Evolutionary conservation across 1,139 yeast species (phyloP).

Genomic region (Protomyces pachydermus): DNA sequence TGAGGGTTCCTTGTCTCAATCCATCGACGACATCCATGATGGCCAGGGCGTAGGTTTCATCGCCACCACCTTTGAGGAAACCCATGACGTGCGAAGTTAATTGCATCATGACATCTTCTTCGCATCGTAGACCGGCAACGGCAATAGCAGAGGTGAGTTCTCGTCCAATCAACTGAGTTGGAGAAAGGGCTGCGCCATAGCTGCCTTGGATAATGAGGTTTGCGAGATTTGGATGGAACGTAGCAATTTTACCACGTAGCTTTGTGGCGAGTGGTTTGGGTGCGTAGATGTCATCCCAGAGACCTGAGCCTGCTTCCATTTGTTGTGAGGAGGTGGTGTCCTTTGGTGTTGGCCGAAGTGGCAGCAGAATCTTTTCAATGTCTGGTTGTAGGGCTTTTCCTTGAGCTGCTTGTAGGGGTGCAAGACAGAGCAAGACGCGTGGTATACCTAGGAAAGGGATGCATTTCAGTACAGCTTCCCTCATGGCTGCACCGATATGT

Average conservation of each 20-base stretch:
- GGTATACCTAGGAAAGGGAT: slow-evolving; percentile 24
- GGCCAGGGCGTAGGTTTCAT: slow-evolving; percentile 10
- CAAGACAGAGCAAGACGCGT: slow-evolving; percentile 19
- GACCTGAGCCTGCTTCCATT: slow-evolving; percentile 4
- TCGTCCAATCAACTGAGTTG: slow-evolving; percentile 8
- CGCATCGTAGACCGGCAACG: slow-evolving; percentile 19
- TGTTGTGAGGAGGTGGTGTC: neutral
- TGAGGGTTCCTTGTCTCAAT: neutral
- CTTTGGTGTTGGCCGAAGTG: slow-evolving; percentile 1
- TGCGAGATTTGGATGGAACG: slow-evolving; percentile 16
- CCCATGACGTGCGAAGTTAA: slow-evolving; percentile 25
- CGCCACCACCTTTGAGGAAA: slow-evolving; percentile 19
- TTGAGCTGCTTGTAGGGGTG: slow-evolving; percentile 9
- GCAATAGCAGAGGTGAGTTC: slow-evolving; percentile 23
- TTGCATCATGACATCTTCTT: slow-evolving; percentile 22
- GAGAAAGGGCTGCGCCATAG: slow-evolving; percentile 20
- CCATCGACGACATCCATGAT: slow-evolving; percentile 25
- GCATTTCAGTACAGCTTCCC: slow-evolving; percentile 20
- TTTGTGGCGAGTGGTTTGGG: slow-evolving; percentile 6
- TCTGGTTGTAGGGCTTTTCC: neutral
- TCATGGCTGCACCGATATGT: slow-evolving; percentile 9
- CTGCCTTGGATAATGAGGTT: slow-evolving; percentile 13
- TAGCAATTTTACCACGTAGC: slow-evolving; percentile 7
- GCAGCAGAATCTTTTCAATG: neutral
- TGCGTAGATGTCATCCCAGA: slow-evolving; percentile 23